These are phyloP conservation scores for Chrysosporium keratinophilum DNA, from an alignment of 2,329 filamentous ascomycete genomes.

Conservation along the genomic window DNA sequence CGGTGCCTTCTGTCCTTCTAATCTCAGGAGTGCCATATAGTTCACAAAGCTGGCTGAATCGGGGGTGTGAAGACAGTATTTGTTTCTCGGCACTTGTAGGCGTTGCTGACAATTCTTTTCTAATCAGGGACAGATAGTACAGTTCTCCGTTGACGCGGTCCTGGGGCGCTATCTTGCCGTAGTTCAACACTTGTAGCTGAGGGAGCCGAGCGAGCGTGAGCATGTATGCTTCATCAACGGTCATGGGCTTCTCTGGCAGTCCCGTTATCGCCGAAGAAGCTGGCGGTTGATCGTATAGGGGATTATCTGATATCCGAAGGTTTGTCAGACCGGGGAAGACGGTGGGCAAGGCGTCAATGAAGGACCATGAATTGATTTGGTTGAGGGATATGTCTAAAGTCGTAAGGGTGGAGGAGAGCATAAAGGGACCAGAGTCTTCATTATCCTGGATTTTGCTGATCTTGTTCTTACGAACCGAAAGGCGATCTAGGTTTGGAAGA, in stretches of 20 bases:
- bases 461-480: slow-evolving; percentile 63
- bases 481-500: slow-evolving; percentile 42
- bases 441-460: slow-evolving; percentile 42
- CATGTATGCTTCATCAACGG: slow-evolving; percentile 76
- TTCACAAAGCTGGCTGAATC: slow-evolving; percentile 63
- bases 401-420: slow-evolving; percentile 47
- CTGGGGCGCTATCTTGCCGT: slow-evolving; percentile 52
- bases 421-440: slow-evolving; percentile 28
- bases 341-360: slow-evolving; percentile 57
- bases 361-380: slow-evolving; percentile 56
- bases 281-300: slow-evolving; percentile 54
- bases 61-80: slow-evolving; percentile 55
- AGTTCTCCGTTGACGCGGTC: slow-evolving; percentile 83
- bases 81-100: slow-evolving; percentile 36
- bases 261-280: slow-evolving; percentile 30
- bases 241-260: slow-evolving; percentile 32
- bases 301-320: slow-evolving; percentile 76
- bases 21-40: slow-evolving; percentile 63
- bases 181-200: slow-evolving; percentile 51
- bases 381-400: slow-evolving; percentile 69
- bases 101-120: slow-evolving; percentile 52
- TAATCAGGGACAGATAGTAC: slow-evolving; percentile 83
- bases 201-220: slow-evolving; percentile 68
- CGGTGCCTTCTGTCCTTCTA: slow-evolving; percentile 33
- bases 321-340: slow-evolving; percentile 63